Base-by-base conservation (phyloP, 345 rosid species). In the Cochlearia excelsa region DNA sequence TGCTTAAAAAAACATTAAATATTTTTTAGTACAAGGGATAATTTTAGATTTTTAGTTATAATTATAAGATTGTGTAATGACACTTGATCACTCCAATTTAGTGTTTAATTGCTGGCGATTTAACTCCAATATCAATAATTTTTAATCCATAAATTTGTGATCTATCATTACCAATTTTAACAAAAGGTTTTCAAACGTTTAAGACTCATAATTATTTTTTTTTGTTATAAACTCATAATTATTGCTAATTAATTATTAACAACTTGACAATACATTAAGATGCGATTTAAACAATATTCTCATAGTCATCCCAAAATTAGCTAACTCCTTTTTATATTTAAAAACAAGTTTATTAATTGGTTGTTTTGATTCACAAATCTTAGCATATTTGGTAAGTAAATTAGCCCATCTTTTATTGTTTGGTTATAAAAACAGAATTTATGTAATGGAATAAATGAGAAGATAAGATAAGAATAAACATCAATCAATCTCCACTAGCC, bases 381-480 rank as follows among this genome's bases (percentile, higher is more conserved):
- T 41, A 45, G 28, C 30, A 23, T 49, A 54, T 30, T 28, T 54
- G 16, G 10, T 39, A 5, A 16, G 23, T 16, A 16, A 16, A 16
- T 16, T 16, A 16, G 23, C 23, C 35, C 35, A 33, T 1, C 35
- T 40, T 39, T 28, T 38, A 43, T 26, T 11, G 33, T 47, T 57
- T 39, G 23, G 23, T 16, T 16, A 16, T 16, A 16, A 16, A 16
- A 16, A 16, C 23, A 16, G 23, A 16, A 16, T 16, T 16, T 16
- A 16, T 0, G 23, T 16, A 16, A 16, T 37, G 9, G 28, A 8
- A 69, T 61, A 54, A 55, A 45, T 10, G 59, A 59, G 54, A 0
- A 46, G 45, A 61, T 54, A 53, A 31, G 73, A 63, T 63, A 69
- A 63, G 59, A 50, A 63, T 28, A 57, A 57, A 63, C 38, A 70